Conservation (phyloP, 176 grass and related monocot species). For the Bromus sterilis region DNA sequence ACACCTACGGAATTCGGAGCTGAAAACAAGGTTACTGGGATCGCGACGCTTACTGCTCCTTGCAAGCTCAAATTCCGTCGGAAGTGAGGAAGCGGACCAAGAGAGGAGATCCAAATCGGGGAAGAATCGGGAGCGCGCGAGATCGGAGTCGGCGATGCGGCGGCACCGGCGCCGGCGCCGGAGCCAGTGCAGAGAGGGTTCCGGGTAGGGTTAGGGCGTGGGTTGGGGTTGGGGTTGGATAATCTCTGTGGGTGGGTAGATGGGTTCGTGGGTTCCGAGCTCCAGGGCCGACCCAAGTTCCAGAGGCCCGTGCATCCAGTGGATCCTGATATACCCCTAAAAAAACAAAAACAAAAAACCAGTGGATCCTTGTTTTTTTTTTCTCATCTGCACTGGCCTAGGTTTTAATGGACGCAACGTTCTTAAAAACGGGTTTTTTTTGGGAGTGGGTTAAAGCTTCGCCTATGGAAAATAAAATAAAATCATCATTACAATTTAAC, state of each 20-base stretch:
- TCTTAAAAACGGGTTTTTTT: too few species aligned
- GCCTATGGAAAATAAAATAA: too few species aligned
- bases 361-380: too few species aligned
- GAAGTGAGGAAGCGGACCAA: not conserved
- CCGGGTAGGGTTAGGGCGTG: conserved; percentile 16
- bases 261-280: conserved; percentile 1
- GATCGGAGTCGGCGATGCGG: not conserved
- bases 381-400: too few species aligned
- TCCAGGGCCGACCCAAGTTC: not conserved
- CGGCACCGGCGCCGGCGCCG: not conserved
- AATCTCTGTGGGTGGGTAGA: not conserved
- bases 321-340: too few species aligned
- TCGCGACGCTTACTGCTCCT: not conserved
- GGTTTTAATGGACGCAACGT: too few species aligned
- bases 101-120: too few species aligned
- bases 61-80: not conserved
- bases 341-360: too few species aligned
- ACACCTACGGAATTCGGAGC: not conserved
- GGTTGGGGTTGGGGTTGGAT: conserved; percentile 1
- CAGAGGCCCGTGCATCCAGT: not conserved
- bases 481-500: too few species aligned
- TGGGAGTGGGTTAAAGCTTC: too few species aligned
- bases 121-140: not conserved
- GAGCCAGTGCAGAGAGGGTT: not conserved
- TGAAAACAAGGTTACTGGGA: not conserved